Evolutionary conservation across 352 stramenopile genomes (phyloP), one percentile per base, ranked within the genome.

Genomic region (Peronospora tabacina): DNA sequence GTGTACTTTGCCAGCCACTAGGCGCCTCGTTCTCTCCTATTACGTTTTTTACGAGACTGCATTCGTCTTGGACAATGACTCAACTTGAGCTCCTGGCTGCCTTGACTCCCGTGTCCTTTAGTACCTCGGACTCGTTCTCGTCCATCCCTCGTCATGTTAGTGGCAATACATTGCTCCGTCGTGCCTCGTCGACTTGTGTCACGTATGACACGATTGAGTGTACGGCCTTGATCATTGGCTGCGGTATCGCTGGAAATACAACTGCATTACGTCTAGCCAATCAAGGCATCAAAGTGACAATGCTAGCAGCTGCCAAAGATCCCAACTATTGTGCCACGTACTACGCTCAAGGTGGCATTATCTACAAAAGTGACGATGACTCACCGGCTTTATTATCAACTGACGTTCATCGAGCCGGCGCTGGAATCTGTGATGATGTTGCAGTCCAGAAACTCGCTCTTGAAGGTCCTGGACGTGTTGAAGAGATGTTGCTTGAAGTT

Each of bases 321-420:
- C 68, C 70, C 12, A 72, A 83, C 58, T 82, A 98, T 65, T 97
- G 90, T 63, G 97, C 97, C 50, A 97, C 85, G 2, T 97, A 91
- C 55, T 98, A 91, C 72, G 94, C 94, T 3, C 94, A 98, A 58
- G 94, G 94, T 20, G 94, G 94, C 5, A 97, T 98, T 55, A 98
- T 98, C 50, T 98, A 98, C 73, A 90, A 90, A 56, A 74, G 77
- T 26, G 50, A 74, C 22, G 82, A 95, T 49, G 92, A 98, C 62
- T 82, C 85, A 16, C 82, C 90, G 0, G 65, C 77, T 7, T 64
- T 89, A 43, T 62, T 98, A 12, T 88, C 91, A 3, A 73, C 79
- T 0, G 90, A 98, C 57, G 90, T 98, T 10, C 80, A 96, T 52
- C 68, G 78, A 22, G 87, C 90, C 17, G 90, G 90, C 20, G 90